These are phyloP conservation scores for Auricularia sp. DNA, from an alignment of 768 basidiomycete genomes.

Conservation along the genomic window DNA sequence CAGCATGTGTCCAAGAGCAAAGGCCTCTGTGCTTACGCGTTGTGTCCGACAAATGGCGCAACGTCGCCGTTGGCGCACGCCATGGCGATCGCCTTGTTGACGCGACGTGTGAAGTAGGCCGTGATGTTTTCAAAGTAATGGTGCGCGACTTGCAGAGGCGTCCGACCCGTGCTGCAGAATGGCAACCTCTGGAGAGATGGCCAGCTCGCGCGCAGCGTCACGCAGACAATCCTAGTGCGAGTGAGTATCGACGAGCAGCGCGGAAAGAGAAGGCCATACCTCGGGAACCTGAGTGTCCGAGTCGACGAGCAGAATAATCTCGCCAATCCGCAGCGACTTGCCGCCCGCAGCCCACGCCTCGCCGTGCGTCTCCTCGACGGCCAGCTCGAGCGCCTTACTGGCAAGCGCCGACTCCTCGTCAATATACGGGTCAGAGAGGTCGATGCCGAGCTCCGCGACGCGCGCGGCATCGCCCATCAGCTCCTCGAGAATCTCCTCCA, in stretches of 20 bases:
- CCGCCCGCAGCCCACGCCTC: slow-evolving; percentile 66
- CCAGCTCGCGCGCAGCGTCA: slow-evolving; percentile 79
- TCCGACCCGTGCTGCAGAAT: slow-evolving; percentile 85
- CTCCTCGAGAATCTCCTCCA: slow-evolving; percentile 36
- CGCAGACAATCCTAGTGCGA: slow-evolving; percentile 62
- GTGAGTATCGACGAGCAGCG: slow-evolving; percentile 4
- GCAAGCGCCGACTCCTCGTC: slow-evolving; percentile 38
- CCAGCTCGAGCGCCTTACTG: slow-evolving; percentile 61
- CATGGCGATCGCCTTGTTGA: slow-evolving; percentile 77
- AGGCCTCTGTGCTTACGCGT: slow-evolving; percentile 31
- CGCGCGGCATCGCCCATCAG: slow-evolving; percentile 15
- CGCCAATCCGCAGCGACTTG: slow-evolving; percentile 64
- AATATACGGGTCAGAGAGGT: slow-evolving; percentile 24
- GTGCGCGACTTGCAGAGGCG: slow-evolving; percentile 82
- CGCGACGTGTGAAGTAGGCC: slow-evolving; percentile 77
- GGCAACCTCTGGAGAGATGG: slow-evolving; percentile 70
- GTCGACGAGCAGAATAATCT: slow-evolving; percentile 73
- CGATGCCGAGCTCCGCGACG: background rate
- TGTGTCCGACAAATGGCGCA: slow-evolving; percentile 78
- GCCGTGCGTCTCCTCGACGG: slow-evolving; percentile 62
- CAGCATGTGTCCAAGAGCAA: too few species aligned
- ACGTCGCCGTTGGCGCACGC: slow-evolving; percentile 69
- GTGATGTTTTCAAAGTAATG: slow-evolving; percentile 90
- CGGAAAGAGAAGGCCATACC: slow-evolving; percentile 10
- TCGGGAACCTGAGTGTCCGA: slow-evolving; percentile 56